These are phyloP conservation scores for Amanita rimosa DNA, from an alignment of 768 basidiomycete genomes.

Conservation along the genomic window DNA sequence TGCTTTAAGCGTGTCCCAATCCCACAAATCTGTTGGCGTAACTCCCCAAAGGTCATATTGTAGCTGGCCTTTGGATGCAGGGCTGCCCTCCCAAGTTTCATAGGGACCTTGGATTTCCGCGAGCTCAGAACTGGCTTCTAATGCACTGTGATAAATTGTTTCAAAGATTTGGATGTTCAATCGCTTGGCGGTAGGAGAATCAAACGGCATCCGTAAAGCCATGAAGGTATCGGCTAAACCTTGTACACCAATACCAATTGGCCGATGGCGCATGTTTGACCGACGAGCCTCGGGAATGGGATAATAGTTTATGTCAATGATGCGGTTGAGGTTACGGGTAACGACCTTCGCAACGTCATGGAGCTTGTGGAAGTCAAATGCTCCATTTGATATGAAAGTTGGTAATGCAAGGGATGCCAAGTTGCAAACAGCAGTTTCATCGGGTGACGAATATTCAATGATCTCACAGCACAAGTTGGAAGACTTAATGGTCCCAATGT, in stretches of 20 bases:
- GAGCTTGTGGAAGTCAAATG: conserved; percentile 90
- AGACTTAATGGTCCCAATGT: conserved; percentile 97
- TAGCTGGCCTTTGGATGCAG: conserved; percentile 78
- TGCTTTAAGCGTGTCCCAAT: conserved; percentile 82
- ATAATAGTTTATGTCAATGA: conserved; percentile 95
- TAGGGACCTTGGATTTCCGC: conserved; percentile 75
- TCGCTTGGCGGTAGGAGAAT: conserved; percentile 73
- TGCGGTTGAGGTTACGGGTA: conserved; percentile 83
- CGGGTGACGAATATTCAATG: conserved; percentile 94
- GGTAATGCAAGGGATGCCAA: conserved; percentile 95
- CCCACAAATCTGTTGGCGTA: conserved; percentile 84
- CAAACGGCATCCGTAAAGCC: conserved; percentile 93
- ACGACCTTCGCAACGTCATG: conserved; percentile 94
- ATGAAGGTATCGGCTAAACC: conserved; percentile 98
- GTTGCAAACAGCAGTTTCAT: conserved; percentile 98
- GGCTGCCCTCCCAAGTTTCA: conserved; percentile 83
- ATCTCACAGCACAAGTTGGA: conserved; percentile 99
- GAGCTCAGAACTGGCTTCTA: conserved; percentile 85
- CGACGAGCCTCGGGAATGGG: conserved; percentile 84
- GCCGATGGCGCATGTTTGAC: conserved; percentile 96
- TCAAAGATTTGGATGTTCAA: conserved; percentile 97
- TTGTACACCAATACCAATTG: conserved; percentile 95
- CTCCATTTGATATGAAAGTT: conserved; percentile 71
- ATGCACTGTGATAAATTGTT: conserved; percentile 94
- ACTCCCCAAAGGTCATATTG: conserved; percentile 97